Evolutionary conservation across 768 basidiomycete genomes (phyloP).

Genomic region (Filobasidium floriforme): DNA sequence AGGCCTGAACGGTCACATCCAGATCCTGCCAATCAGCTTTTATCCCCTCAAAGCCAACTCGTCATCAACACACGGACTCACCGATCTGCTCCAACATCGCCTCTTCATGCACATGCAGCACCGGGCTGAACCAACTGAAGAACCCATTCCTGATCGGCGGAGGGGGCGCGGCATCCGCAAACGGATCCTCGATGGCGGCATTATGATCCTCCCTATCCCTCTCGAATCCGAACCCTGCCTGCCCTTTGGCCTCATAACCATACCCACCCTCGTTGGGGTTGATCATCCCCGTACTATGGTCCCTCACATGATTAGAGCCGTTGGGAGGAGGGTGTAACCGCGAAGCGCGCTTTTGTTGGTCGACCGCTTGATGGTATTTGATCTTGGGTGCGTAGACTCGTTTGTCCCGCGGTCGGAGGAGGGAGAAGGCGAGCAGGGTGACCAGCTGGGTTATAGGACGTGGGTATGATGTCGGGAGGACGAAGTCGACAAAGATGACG

Average conservation of each 20-base stretch:
- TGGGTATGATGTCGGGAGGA: slow-evolving; percentile 6
- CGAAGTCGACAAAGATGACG: background rate
- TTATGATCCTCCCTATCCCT: slow-evolving; percentile 21
- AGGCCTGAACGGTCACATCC: slow-evolving; percentile 53
- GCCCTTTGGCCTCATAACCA: background rate
- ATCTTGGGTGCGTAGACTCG: slow-evolving; percentile 83
- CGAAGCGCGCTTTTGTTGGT: slow-evolving; percentile 24
- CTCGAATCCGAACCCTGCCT: background rate
- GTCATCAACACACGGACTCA: slow-evolving; percentile 14
- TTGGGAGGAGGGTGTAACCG: background rate
- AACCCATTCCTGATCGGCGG: slow-evolving; percentile 67
- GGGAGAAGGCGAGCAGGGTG: slow-evolving; percentile 57
- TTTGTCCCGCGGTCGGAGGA: slow-evolving; percentile 84
- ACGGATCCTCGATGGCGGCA: slow-evolving; percentile 28
- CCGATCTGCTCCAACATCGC: slow-evolving; percentile 57
- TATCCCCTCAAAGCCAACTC: background rate
- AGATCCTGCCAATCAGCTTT: slow-evolving; percentile 49
- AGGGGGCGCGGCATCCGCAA: slow-evolving; percentile 44
- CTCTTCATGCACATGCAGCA: slow-evolving; percentile 75
- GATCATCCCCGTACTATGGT: background rate
- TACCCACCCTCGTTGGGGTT: background rate
- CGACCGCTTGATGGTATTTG: slow-evolving; percentile 68
- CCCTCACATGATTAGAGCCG: background rate
- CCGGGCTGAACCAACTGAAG: slow-evolving; percentile 82
- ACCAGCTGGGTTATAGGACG: slow-evolving; percentile 29